Base-by-base conservation (phyloP, 1,284 basidiomycete genomes). In the Sphagnurus paluster region DNA sequence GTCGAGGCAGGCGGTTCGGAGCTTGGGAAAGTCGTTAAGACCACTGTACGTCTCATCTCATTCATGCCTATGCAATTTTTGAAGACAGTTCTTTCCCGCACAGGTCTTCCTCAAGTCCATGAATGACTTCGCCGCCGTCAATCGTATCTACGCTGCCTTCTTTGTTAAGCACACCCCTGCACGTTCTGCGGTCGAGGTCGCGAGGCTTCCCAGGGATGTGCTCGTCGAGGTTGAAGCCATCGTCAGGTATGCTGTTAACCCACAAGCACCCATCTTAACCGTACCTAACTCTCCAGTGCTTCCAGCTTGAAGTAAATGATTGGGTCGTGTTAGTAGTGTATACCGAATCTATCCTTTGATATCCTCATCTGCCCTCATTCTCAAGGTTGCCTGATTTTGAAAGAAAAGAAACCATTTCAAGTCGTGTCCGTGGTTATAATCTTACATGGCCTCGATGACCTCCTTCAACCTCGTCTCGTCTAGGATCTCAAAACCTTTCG, bases 111-210 rank as follows among this genome's bases (percentile, higher is more conserved):
- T 98, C 62, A 93, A 96, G 67, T 74, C 80, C 57, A 96, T 98
- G 93, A 76, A 89, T 61, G 90, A 98, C 69, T 98, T 98, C 67
- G 83, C 65, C 10, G 74, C 79, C 44, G 85, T 98, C 65, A 99
- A 98, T 66, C 75, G 67, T 5, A 71, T 88, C 42, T 94, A 94
- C 65, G 78, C 78, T 36, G 73, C 77, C 44, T 87, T 88, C 69
- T 96, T 95, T 64, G 91, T 88, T n/a, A 75, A 82, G 42, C 89
- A 94, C 74, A 94, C 92, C 70, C 96, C 96, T 39, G 93, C 96
- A 1, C 79, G 96, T 51, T 94, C 92, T 16, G 87, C 90, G 42
- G 90, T 96, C 41, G 89, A 93, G 74, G 92, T 85, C 41, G 68
- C 74, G 33, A 66, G 59, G 34, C 60, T 78, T 34, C 76, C 76